Evolutionary conservation across 2,329 filamentous ascomycete species (phyloP).

Genomic region (Colletotrichum gigasporum): DNA sequence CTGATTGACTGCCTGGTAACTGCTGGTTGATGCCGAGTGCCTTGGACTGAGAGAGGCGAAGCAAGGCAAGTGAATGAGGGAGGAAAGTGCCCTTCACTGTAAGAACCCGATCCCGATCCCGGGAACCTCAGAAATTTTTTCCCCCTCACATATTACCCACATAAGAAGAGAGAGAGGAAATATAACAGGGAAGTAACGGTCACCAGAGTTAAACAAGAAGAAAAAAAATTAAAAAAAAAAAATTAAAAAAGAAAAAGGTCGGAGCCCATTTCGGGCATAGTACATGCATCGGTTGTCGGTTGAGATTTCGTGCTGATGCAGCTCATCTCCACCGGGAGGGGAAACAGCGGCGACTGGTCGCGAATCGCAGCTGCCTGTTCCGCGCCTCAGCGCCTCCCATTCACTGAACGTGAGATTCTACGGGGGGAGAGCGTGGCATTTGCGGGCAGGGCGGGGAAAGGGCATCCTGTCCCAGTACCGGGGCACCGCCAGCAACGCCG

Average conservation of each 20-base stretch:
- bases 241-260: neutral
- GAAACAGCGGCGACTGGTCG: neutral
- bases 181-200: neutral
- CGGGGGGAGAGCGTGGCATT: neutral
- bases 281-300: neutral
- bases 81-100: no score
- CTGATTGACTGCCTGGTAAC: no score
- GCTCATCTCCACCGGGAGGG: neutral
- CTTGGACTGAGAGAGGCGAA: no score
- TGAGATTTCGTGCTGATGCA: slow-evolving; percentile 7
- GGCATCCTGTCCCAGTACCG: neutral
- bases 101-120: no score
- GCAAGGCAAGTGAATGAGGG: no score
- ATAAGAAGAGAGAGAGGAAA: neutral
- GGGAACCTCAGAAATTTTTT: no score
- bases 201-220: neutral
- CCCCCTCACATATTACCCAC: neutral
- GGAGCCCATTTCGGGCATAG: neutral
- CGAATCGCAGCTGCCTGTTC: slow-evolving; percentile 7
- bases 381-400: neutral
- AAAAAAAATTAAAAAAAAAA: neutral
- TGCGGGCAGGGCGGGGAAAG: neutral
- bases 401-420: neutral
- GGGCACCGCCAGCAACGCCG: neutral
- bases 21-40: no score